Conservation (phyloP, 2,329 filamentous ascomycete genomes). For the Talaromyces funiculosus region DNA sequence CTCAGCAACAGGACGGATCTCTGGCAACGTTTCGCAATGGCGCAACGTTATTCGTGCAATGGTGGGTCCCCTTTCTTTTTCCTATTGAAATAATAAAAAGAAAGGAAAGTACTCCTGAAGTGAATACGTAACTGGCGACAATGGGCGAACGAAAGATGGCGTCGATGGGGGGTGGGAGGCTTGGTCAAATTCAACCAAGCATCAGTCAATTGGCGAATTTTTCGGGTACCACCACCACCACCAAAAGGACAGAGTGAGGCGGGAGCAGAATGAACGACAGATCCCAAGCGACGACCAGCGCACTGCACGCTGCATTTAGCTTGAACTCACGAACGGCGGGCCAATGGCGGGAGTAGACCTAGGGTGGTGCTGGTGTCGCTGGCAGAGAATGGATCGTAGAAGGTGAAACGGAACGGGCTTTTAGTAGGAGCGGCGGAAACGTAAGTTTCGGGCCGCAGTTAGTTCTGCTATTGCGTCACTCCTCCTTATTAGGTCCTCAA, state of each 20-base stretch:
- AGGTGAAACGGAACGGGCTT: background rate
- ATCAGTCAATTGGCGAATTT: background rate
- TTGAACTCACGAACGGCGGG: background rate
- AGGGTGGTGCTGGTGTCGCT: slow-evolving; percentile 10
- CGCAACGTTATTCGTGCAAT: background rate
- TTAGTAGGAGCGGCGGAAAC: slow-evolving; percentile 3
- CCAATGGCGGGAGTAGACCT: slow-evolving; percentile 5
- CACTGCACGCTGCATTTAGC: background rate
- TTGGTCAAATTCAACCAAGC: background rate
- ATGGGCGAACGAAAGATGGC: background rate
- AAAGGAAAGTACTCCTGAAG: background rate
- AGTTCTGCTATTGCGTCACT: background rate
- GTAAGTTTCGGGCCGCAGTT: background rate
- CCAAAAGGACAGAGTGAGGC: background rate
- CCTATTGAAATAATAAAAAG: background rate
- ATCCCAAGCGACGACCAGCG: background rate
- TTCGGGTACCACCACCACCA: background rate
- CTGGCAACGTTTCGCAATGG: slow-evolving; percentile 1
- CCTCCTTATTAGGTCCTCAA: background rate
- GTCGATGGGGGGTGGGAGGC: background rate
- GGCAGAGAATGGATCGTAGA: background rate
- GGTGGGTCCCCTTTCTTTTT: background rate
- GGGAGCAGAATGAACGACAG: background rate
- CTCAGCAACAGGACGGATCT: background rate
- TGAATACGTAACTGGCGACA: background rate